phyloP scores from a whole-genome alignment of 768 basidiomycete genomes.

The Naganishia vaughanmartiniae region DNA sequence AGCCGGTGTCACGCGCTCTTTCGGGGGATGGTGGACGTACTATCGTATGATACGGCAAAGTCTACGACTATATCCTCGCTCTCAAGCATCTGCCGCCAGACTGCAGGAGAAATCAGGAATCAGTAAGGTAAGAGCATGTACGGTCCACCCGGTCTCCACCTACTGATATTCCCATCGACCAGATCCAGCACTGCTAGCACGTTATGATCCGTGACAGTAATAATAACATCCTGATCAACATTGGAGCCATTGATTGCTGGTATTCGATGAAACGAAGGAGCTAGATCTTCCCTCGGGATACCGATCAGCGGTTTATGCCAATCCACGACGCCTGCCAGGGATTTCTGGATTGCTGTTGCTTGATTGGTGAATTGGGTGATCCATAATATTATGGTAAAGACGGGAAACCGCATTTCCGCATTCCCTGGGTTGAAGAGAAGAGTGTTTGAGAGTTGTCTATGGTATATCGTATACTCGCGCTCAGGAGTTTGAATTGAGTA shows the following conservation, averaged over 20 bases:
- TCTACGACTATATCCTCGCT: slow-evolving; percentile 65
- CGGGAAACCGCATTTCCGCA: slow-evolving; percentile 8
- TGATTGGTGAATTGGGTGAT: background rate
- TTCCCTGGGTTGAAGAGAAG: background rate
- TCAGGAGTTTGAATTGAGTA: too few species aligned
- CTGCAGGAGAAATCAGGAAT: slow-evolving; percentile 52
- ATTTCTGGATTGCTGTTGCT: slow-evolving; percentile 63
- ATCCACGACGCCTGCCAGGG: slow-evolving; percentile 60
- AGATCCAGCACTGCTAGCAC: slow-evolving; percentile 72
- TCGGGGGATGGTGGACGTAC: slow-evolving; percentile 55
- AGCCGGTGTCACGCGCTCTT: too few species aligned
- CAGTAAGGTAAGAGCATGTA: background rate
- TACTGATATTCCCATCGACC: slow-evolving; percentile 71
- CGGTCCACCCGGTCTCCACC: slow-evolving; percentile 45
- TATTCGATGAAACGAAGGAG: slow-evolving; percentile 63
- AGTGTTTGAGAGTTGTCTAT: too few species aligned
- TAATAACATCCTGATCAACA: slow-evolving; percentile 30
- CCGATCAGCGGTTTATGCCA: slow-evolving; percentile 81
- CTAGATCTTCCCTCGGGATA: slow-evolving; percentile 61
- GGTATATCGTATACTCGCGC: too few species aligned
- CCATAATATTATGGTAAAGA: slow-evolving; percentile 13
- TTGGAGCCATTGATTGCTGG: slow-evolving; percentile 31
- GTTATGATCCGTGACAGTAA: slow-evolving; percentile 58
- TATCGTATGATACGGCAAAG: slow-evolving; percentile 61
- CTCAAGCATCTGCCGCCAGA: slow-evolving; percentile 79